These are phyloP conservation scores for Plasmodium vivax DNA, from an alignment of 169 alveolate genomes.

Conservation along the genomic window DNA sequence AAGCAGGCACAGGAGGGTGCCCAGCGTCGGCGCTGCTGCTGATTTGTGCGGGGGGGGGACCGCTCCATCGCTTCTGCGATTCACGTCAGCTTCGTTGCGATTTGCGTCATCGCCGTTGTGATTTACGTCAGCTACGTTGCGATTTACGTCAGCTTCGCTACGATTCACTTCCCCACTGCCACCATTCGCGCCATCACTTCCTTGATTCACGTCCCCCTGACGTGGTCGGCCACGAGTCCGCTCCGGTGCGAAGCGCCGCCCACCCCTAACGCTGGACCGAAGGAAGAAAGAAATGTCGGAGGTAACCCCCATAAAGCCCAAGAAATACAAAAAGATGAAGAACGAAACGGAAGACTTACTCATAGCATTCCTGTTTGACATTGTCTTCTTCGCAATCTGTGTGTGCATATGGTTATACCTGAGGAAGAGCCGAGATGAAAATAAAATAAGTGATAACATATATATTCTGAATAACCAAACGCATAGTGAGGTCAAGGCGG, in stretches of 20 bases:
- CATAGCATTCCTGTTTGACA: slow-evolving; percentile 50
- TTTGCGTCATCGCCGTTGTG: no score
- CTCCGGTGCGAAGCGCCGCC: not conserved
- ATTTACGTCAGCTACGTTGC: no score
- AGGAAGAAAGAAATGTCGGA: not conserved
- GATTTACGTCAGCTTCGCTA: no score
- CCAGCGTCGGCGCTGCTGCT: not conserved
- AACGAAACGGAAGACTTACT: slow-evolving; percentile 50
- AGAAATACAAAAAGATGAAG: slow-evolving; percentile 28
- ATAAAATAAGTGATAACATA: slow-evolving; percentile 52
- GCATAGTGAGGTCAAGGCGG: slow-evolving; percentile 30
- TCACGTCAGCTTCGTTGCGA: no score
- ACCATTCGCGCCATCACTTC: not conserved
- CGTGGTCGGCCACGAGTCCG: not conserved
- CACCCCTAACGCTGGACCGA: not conserved
- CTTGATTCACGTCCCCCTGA: not conserved
- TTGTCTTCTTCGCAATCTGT: slow-evolving; percentile 57
- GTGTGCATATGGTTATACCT: slow-evolving; percentile 66
- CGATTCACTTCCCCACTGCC: no score
- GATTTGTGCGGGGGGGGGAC: not conserved
- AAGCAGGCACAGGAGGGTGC: not conserved
- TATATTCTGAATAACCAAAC: slow-evolving; percentile 24
- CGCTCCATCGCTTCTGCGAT: not conserved
- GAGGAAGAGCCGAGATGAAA: slow-evolving; percentile 49
- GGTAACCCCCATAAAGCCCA: not conserved